Percentiles rank a stretch among this genome's conserved stretches.
Evolutionary conservation across 2,329 filamentous ascomycete genomes (phyloP).

Genomic region (Pseudocercospora fijiensis): DNA sequence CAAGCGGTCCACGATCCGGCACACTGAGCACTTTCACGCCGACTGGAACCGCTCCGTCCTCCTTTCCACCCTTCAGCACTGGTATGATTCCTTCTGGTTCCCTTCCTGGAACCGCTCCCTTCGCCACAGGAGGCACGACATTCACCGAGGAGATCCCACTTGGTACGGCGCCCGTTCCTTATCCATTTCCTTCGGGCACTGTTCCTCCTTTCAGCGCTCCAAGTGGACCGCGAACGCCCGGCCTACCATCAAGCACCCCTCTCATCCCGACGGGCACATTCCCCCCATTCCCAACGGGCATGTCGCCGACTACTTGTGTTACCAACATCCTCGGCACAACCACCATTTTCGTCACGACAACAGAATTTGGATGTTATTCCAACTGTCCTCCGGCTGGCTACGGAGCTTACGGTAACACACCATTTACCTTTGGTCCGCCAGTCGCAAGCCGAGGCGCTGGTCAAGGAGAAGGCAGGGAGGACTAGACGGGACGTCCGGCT

Average conservation of each 20-base stretch:
- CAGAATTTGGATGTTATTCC: slow-evolving; percentile 25
- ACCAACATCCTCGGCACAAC: slow-evolving; percentile 28
- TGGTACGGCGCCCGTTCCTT: slow-evolving; percentile 7
- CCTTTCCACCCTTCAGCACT: background rate
- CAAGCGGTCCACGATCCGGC: slow-evolving; percentile 3
- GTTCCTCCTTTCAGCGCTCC: slow-evolving; percentile 17
- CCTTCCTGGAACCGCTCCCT: slow-evolving; percentile 1
- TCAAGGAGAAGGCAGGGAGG: background rate
- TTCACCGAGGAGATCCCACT: slow-evolving; percentile 7
- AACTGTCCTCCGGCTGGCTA: slow-evolving; percentile 21
- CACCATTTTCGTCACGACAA: slow-evolving; percentile 28
- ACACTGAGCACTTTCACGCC: slow-evolving; percentile 1
- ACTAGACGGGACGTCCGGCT: background rate
- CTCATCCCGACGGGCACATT: slow-evolving; percentile 7
- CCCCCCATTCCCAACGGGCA: slow-evolving; percentile 22
- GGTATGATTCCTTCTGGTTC: slow-evolving; percentile 1
- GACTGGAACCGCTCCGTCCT: slow-evolving; percentile 8
- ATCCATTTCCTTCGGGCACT: slow-evolving; percentile 1
- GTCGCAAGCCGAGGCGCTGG: slow-evolving; percentile 1
- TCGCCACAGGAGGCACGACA: slow-evolving; percentile 4
- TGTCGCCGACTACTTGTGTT: slow-evolving; percentile 22
- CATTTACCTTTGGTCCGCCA: slow-evolving; percentile 22
- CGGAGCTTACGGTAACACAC: slow-evolving; percentile 13
- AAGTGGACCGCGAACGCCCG: background rate
- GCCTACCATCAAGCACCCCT: background rate